Evolutionary conservation across 192 early-diverging fungal species (phyloP).

Genomic region (Haplosporangium gracile): DNA sequence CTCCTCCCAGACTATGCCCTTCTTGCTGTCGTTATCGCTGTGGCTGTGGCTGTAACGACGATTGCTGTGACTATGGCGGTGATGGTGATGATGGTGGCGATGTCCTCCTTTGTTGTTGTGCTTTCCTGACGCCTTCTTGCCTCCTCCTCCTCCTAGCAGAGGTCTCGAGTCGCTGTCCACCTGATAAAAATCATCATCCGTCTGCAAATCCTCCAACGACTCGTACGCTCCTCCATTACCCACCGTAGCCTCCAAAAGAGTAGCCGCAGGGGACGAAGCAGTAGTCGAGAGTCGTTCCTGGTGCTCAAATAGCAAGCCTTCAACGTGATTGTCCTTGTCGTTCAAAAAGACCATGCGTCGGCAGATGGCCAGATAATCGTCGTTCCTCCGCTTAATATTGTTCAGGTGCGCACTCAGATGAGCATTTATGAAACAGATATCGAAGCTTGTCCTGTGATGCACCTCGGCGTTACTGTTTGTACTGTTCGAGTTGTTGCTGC

Average conservation of each 20-base stretch:
- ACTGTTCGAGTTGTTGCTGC: background rate
- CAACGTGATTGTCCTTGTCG: constrained; percentile 39
- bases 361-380: constrained; percentile 48
- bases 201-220: constrained; percentile 13
- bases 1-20: constrained; percentile 36
- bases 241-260: background rate
- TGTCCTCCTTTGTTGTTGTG: background rate
- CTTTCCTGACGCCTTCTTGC: constrained; percentile 27
- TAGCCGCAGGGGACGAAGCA: background rate
- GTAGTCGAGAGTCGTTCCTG: constrained; percentile 29
- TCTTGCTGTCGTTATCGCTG: background rate
- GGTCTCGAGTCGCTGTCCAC: constrained; percentile 37
- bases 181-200: constrained; percentile 34
- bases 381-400: constrained; percentile 49
- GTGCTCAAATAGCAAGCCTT: constrained; percentile 36
- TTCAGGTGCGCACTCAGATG: constrained; percentile 52
- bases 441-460: constrained; percentile 21
- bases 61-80: background rate
- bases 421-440: constrained; percentile 58
- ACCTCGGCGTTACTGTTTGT: background rate
- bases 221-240: background rate
- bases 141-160: constrained; percentile 9
- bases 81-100: background rate
- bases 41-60: background rate
- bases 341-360: constrained; percentile 40